A percentile compares a stretch with the other conserved stretches of the same genome.
These are phyloP conservation scores for Zymoseptoria tritici DNA, from an alignment of 2,329 filamentous ascomycete species.

Conservation along the genomic window DNA sequence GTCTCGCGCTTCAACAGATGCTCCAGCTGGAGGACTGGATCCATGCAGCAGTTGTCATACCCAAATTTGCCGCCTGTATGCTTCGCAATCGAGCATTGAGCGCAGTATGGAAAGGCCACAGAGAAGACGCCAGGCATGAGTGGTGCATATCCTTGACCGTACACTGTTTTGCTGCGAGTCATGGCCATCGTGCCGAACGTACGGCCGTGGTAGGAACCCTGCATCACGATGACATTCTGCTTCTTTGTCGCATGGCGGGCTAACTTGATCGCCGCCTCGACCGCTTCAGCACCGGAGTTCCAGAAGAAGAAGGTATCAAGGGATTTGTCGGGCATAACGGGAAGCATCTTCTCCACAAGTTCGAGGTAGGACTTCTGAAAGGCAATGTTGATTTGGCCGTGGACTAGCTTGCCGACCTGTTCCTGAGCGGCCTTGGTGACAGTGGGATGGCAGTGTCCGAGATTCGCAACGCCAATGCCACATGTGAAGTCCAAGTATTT, in stretches of 20 bases:
- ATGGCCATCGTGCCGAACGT: constrained; percentile 33
- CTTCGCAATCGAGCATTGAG: constrained; percentile 30
- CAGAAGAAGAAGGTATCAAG: constrained; percentile 37
- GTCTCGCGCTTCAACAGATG: constrained; percentile 31
- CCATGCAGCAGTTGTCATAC: constrained; percentile 35
- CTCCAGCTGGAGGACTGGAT: constrained; percentile 31
- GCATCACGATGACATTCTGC: constrained; percentile 34
- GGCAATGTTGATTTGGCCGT: constrained; percentile 36
- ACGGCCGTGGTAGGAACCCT: constrained; percentile 32
- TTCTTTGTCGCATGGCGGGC: constrained; percentile 32
- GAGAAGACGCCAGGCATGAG: constrained; percentile 35
- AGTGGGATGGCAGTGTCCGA: constrained; percentile 32
- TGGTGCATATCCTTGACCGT: constrained; percentile 29
- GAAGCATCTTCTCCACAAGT: constrained; percentile 29
- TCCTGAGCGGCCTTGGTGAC: constrained; percentile 32
- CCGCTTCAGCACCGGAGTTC: constrained; percentile 32
- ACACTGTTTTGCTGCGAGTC: constrained; percentile 32
- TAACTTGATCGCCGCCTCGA: constrained; percentile 33
- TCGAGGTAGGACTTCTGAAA: constrained; percentile 34
- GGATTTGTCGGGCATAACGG: constrained; percentile 31
- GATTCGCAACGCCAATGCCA: constrained; percentile 31
- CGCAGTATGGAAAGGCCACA: constrained; percentile 34
- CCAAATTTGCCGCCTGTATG: constrained; percentile 25
- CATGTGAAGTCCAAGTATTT: constrained; percentile 31
- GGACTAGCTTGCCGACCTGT: constrained; percentile 33